Percentiles rank a stretch among this genome's conserved stretches.
These are phyloP conservation scores for Pseudogymnoascus sp. DNA, from an alignment of 2,329 filamentous ascomycete species.

Conservation along the genomic window DNA sequence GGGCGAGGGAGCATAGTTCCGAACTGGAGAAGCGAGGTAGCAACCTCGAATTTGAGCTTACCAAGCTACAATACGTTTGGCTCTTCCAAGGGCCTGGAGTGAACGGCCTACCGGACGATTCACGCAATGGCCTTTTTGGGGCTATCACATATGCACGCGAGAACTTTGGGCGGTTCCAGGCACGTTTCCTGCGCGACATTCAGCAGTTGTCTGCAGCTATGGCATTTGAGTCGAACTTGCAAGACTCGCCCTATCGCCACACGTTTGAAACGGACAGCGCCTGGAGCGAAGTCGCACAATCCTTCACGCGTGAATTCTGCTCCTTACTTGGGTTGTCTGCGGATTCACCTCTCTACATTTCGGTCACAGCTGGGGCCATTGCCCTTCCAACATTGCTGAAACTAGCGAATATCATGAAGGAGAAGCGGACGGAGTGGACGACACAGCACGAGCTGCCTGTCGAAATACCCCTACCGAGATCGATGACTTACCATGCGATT, in stretches of 20 bases:
- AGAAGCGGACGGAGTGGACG: slow-evolving; percentile 91
- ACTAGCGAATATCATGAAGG: slow-evolving; percentile 76
- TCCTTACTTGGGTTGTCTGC: slow-evolving; percentile 81
- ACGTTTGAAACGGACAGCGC: slow-evolving; percentile 68
- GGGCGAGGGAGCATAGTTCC: slow-evolving; percentile 65
- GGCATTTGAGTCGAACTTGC: slow-evolving; percentile 67
- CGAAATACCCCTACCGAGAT: slow-evolving; percentile 51
- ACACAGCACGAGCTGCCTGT: slow-evolving; percentile 84
- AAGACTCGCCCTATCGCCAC: slow-evolving; percentile 66
- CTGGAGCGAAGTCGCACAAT: slow-evolving; percentile 76
- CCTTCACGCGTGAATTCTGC: slow-evolving; percentile 92
- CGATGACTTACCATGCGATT: slow-evolving; percentile 80
- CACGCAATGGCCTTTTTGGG: slow-evolving; percentile 46
- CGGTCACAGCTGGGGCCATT: slow-evolving; percentile 84
- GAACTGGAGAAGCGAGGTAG: slow-evolving; percentile 74
- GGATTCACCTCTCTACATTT: slow-evolving; percentile 86
- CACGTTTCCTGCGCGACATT: slow-evolving; percentile 69
- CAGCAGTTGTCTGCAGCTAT: slow-evolving; percentile 74
- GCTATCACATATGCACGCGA: slow-evolving; percentile 69
- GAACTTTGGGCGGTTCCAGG: slow-evolving; percentile 67
- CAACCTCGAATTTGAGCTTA: slow-evolving; percentile 91
- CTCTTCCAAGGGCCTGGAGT: slow-evolving; percentile 60
- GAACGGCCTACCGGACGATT: slow-evolving; percentile 48
- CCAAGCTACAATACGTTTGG: slow-evolving; percentile 82
- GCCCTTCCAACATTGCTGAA: slow-evolving; percentile 85